Base-by-base conservation (phyloP, 305 asterid genomes). In the Fraxinus nigra region DNA sequence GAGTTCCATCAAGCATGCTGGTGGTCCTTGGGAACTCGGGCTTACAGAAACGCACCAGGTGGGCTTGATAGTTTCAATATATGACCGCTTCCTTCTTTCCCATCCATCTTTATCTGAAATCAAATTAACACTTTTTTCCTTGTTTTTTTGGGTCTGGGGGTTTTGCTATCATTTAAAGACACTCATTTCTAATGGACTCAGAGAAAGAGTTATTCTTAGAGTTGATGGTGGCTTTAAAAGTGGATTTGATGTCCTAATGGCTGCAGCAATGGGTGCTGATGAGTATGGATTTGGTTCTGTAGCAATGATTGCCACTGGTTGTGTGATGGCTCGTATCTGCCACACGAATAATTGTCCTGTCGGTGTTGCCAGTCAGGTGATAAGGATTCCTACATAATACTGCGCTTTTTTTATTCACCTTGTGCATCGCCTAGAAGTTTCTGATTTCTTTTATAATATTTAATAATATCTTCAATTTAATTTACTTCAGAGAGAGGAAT, bases 1-100 rank as follows among this genome's bases (percentile, higher is more conserved):
- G 76, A 96, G 99, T 89, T 96, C 99, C 80, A 96, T 96, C 87
- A 96, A 96, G 88, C 99, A 96, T 89, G 99, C 99, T 81, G 99
- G 99, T 92, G 98, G 99, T 87, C 99, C 99, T 75, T 96, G 99
- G 99, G 98, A 96, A 86, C 98, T 96, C 83, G 99, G 99, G 85
- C 93, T 96, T 75, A 93, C 99, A 8, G 99, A 96, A 92, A 90
- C 99, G 2, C 93, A 96, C 84, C 98, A 96, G 99, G 99, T 96
- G 86, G 82, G 54, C 56, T 61, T 85, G 79, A 30, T 82, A 65
- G 78, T 33, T 70, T 59, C 38, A 1, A 28, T 67, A 56, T 16
- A 35, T 20, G 13, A 75, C 26, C 6, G 75, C 18, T 85, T 72
- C 63, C 72, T 74, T 28, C 30, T 22, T 67, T 32, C 37, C 70